A percentile compares a stretch with the other conserved stretches of the same genome.
phyloP scores from a whole-genome alignment of 352 stramenopile species.

The Elongisporangium senticosum region DNA sequence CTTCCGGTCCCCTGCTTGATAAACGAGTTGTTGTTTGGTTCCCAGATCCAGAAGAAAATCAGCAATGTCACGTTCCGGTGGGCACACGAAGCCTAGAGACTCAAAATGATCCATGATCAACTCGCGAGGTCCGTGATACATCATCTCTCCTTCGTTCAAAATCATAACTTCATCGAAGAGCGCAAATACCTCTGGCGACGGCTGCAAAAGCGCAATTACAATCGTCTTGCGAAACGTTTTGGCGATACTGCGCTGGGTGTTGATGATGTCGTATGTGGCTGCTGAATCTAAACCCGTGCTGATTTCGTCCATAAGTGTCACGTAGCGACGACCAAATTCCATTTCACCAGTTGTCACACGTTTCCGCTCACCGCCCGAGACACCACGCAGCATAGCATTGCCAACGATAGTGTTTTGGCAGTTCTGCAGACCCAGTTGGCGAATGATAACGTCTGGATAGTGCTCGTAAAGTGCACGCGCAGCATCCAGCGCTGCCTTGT shows the following conservation, averaged over 20 bases:
- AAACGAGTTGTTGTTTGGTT: conserved; percentile 23
- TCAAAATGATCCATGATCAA: conserved; percentile 52
- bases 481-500: conserved; percentile 11
- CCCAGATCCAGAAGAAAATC: conserved; percentile 86
- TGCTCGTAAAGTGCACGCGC: conserved; percentile 14
- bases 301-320: conserved; percentile 85
- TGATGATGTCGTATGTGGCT: conserved; percentile 88
- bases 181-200: conserved; percentile 44
- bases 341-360: conserved; percentile 63
- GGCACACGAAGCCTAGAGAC: conserved; percentile 40
- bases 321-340: conserved; percentile 37
- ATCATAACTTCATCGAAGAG: conserved; percentile 60
- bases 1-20: conserved; percentile 2
- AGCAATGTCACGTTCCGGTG: conserved; percentile 66
- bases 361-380: conserved; percentile 48
- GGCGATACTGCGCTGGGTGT: conserved; percentile 34
- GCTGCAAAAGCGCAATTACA: conserved; percentile 51
- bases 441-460: conserved; percentile 13
- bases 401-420: conserved; percentile 49
- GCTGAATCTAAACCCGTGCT: conserved; percentile 87
- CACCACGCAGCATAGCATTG: conserved; percentile 31
- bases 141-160: conserved; percentile 47
- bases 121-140: conserved; percentile 50
- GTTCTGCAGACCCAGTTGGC: conserved; percentile 14
- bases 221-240: conserved; percentile 38